phyloP scores from a whole-genome alignment of 2,329 filamentous ascomycete species.

The Truncatella angustata region DNA sequence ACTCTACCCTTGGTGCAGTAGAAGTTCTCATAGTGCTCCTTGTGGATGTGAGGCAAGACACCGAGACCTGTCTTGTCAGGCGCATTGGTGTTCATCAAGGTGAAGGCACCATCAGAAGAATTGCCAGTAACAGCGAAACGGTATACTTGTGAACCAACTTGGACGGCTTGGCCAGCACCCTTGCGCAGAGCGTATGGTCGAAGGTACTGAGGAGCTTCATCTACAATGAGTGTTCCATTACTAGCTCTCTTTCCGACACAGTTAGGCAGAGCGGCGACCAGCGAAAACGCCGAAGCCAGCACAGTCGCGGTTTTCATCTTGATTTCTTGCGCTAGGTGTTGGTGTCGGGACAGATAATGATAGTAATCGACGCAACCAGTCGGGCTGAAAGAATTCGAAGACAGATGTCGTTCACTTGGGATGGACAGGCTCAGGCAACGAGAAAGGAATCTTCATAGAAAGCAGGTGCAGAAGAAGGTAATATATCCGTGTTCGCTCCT shows the following conservation, averaged over 20 bases:
- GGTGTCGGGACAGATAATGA: neutral
- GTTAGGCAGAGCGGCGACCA: neutral
- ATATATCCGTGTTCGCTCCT: neutral
- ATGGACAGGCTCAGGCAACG: neutral
- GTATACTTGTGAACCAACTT: slow-evolving; percentile 29
- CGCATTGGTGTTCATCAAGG: slow-evolving; percentile 41
- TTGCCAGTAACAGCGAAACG: slow-evolving; percentile 39
- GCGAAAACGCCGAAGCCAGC: neutral
- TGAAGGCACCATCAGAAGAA: slow-evolving; percentile 42
- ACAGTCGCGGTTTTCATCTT: neutral
- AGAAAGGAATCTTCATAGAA: neutral
- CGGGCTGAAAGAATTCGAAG: too few relatives aligned
- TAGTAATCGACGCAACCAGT: too few relatives aligned
- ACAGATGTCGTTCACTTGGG: too few relatives aligned
- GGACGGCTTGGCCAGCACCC: slow-evolving; percentile 31
- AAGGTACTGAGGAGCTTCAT: slow-evolving; percentile 27
- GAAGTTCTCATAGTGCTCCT: slow-evolving; percentile 44
- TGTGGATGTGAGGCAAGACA: slow-evolving; percentile 42
- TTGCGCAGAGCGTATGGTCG: slow-evolving; percentile 35
- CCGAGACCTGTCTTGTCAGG: slow-evolving; percentile 34
- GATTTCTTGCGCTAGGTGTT: too few relatives aligned
- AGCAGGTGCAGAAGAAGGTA: neutral
- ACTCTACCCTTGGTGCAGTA: slow-evolving; percentile 42
- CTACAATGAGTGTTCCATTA: neutral
- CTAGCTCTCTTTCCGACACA: neutral